Conservation (phyloP, 768 basidiomycete genomes). For the Phaffia tasmanica region DNA sequence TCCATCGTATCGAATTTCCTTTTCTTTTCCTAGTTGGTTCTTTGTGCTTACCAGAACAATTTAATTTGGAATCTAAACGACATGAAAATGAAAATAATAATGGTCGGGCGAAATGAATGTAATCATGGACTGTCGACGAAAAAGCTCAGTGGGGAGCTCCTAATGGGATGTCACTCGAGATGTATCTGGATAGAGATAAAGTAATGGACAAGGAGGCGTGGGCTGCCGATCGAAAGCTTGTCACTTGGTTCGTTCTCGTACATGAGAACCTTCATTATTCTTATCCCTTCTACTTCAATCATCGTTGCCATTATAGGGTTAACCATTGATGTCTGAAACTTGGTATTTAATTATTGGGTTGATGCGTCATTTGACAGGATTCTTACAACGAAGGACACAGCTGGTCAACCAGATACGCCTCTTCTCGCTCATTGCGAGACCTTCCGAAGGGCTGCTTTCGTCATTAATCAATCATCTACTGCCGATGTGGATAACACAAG, state of each 20-base stretch:
- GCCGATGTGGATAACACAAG: too few species aligned
- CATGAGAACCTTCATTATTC: too few species aligned
- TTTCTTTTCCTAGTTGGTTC: neutral
- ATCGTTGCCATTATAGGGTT: too few species aligned
- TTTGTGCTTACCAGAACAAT: too few species aligned
- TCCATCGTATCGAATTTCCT: too few species aligned
- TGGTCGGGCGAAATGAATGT: too few species aligned
- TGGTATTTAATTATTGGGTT: neutral
- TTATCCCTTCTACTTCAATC: too few species aligned
- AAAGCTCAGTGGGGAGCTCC: conserved; percentile 16
- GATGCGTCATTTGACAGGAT: too few species aligned
- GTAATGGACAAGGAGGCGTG: conserved; percentile 21
- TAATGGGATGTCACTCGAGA: conserved; percentile 3
- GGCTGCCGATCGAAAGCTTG: neutral
- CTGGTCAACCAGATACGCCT: neutral
- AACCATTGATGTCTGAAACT: neutral
- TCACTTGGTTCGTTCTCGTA: conserved; percentile 12
- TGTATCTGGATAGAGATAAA: conserved; percentile 12
- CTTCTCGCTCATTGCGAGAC: conserved; percentile 20
- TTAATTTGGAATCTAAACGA: too few species aligned
- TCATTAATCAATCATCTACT: neutral
- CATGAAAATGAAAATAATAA: too few species aligned
- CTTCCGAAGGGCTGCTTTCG: conserved; percentile 8
- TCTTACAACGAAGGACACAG: too few species aligned
- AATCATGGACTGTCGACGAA: neutral